Base-by-base conservation (phyloP, 2,329 filamentous ascomycete genomes). In the Fusarium dlaminii region DNA sequence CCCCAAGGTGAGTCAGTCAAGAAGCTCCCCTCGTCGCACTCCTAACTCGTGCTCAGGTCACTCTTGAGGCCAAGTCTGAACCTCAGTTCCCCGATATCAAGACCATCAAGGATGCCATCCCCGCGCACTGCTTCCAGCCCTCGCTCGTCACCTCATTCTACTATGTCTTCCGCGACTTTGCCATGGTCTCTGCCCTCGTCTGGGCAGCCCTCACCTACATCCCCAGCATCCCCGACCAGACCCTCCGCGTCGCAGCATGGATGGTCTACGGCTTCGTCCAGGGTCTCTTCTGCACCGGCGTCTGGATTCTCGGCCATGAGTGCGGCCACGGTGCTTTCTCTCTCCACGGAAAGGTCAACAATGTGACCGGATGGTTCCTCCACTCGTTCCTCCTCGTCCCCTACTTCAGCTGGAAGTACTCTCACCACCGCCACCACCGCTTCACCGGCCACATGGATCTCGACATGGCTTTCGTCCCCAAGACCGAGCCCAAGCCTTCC, bases 321-420 rank as follows among this genome's bases (percentile, higher is more conserved):
- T 91, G 89, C 80, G 92, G 92, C 58, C 92, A 94, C 80, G 89
- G 89, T 24, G 90, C 91, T 54, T 91, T 93, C 80, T 91, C 89
- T n/a, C 80, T 83, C 29, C 85, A 88, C 80, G 83, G 83, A 54
- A 79, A 75, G 37, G 79, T 92, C 72, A 93, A 93, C 80, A 87
- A 92, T 77, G 80, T 86, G 22, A 84, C 90, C 63, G 92, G 92
- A 68, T 92, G 90, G 85, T 79, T 87, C 55, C 82, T 90, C n/a
- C 92, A 94, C 85, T 92, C 89, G 12, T 84, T 87, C 67, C 85
- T 93, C 43, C 81, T 92, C 70, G 91, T 92, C 6, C 92, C 92
- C 8, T 94, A 91, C 83, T 93, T 93, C 84, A 90, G 89, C 55
- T 94, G 92, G 92, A 90, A 92, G 83, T 90, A 90, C 80, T 91